A percentile compares a stretch with the other conserved stretches of the same genome.
Evolutionary conservation across 169 alveolate genomes (phyloP).

Genomic region (Cryptosporidium baileyi): DNA sequence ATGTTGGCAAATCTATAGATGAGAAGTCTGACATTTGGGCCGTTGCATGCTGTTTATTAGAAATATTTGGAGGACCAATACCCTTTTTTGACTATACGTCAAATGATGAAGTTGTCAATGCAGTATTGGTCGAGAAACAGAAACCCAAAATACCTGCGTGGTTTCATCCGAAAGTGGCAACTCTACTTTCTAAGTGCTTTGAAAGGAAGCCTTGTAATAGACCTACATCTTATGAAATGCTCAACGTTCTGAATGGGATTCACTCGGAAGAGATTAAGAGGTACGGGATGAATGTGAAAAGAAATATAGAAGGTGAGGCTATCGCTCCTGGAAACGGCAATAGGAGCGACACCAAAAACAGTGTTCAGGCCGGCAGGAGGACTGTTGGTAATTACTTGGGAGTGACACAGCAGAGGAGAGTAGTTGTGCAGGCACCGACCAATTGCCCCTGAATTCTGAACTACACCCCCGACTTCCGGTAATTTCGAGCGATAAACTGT

Average conservation of each 20-base stretch:
- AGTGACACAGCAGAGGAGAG: slow-evolving; percentile 67
- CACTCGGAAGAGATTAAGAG: slow-evolving; percentile 20
- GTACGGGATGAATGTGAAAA: slow-evolving; percentile 53
- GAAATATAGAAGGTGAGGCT: slow-evolving; percentile 25
- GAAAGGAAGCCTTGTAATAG: slow-evolving; percentile 70
- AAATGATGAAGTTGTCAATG: slow-evolving; percentile 75
- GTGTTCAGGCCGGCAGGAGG: slow-evolving; percentile 73
- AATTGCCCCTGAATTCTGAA: no score
- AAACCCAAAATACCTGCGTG: slow-evolving; percentile 74
- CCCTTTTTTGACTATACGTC: slow-evolving; percentile 79
- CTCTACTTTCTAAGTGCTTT: slow-evolving; percentile 66
- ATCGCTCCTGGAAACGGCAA: slow-evolving; percentile 64
- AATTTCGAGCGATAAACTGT: no score
- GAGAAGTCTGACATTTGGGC: slow-evolving; percentile 84
- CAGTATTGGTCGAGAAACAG: slow-evolving; percentile 70
- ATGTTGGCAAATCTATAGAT: slow-evolving; percentile 75
- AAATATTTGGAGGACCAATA: slow-evolving; percentile 81
- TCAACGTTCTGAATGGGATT: not conserved
- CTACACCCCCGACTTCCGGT: no score
- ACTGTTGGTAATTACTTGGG: slow-evolving; percentile 76
- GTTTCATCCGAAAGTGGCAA: slow-evolving; percentile 69
- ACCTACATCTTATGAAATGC: slow-evolving; percentile 69
- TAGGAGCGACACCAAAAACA: slow-evolving; percentile 53
- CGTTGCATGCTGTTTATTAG: slow-evolving; percentile 82
- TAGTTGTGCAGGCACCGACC: slow-evolving; percentile 14